Base-by-base conservation (phyloP, 305 asterid species). In the Fraxinus ornus region DNA sequence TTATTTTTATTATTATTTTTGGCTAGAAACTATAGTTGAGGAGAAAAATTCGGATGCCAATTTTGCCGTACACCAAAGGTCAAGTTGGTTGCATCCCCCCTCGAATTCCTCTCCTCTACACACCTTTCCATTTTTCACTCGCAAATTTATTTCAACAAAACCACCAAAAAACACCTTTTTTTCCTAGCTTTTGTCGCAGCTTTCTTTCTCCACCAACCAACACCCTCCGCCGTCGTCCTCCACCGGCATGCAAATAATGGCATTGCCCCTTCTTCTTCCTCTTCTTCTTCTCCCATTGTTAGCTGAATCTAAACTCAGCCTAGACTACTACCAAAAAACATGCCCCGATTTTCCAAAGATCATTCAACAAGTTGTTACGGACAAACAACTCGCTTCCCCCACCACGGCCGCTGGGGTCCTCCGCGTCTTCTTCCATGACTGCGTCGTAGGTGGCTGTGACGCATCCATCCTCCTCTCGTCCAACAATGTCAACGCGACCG, bases 341-440 rank as follows among this genome's bases (percentile, higher is more conserved):
- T 95, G 98, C 81, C 98, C 98, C 41, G 83, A 84, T 32, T 91
- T 95, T 87, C 28, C 62, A 22, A 66, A 84, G 10, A 90, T 91
- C 84, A 75, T 92, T 52, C 94, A 90, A 72, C 84, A 90, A 72
- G 85, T 88, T 22, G 82, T 88, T 70, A 85, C 85, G 15, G 93
- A 91, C 62, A 95, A 95, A 84, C 98, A 95, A 84, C 86, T 91
- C 3, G 37, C 92, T 7, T 68, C 86, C 68, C 98, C 98, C 76
- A 88, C 95, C 72, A 91, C 98, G 1, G 98, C 97, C 12, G 98
- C 98, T 10, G 98, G 94, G 35, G 83, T 91, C 84, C 93, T 95
- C 85, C 97, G 98, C 79, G 83, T 94, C 75, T 94, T 95, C 89
- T 95, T 95, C 93, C 98, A 95, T 76, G 97, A 95, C 79, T 95